Evolutionary conservation across 2,329 filamentous ascomycete genomes (phyloP), one percentile per base, ranked within the genome.

Genomic region (Colletotrichum simmondsii): DNA sequence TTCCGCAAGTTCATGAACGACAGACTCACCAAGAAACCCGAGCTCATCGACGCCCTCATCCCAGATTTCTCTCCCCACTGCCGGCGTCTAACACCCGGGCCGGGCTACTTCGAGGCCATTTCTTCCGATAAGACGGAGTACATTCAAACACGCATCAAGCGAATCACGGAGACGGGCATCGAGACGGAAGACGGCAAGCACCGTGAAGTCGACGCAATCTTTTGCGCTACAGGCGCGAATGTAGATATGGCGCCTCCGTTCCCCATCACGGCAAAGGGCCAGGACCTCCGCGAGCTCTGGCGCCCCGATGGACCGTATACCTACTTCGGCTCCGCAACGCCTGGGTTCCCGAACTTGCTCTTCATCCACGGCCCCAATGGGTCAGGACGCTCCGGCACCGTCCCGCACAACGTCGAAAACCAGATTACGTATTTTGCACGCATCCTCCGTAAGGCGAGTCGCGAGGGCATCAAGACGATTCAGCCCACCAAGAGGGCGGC

Each of bases 151-250:
- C 85, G 80, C 0, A 93, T 93, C 77, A 83, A 84, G 22, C 83
- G 86, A 0, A 90, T 94, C 74, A 92, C 89, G 0, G 82, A 83
- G 49, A 89, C 84, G 0, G 90, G 90, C 0, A 91, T 93, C 58
- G 86, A 90, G 75, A 92, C 90, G 0, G 81, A 79, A 0, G 91
- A 93, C 75, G 91, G 91, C 2, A 78, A 78, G 0, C 83, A 88
- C 35, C 82, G 90, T 3, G 85, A 89, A 19, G 90, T 92, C 0
- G 92, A 93, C 72, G 89, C 90, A 16, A 83, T 93, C 5, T 90
- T 94, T 75, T 94, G 91, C 76, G 90, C 91, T 1, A 94, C 92
- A 0, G 92, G 92, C 1, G 90, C 91, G 10, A 91, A 92, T 75
- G 85, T 87, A 12, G 86, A 90, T 74, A 85, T 88, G 80, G 82